Evolutionary conservation across 2,329 filamentous ascomycete genomes (phyloP), one percentile per base, ranked within the genome.

Genomic region (Fusarium odoratissimum): DNA sequence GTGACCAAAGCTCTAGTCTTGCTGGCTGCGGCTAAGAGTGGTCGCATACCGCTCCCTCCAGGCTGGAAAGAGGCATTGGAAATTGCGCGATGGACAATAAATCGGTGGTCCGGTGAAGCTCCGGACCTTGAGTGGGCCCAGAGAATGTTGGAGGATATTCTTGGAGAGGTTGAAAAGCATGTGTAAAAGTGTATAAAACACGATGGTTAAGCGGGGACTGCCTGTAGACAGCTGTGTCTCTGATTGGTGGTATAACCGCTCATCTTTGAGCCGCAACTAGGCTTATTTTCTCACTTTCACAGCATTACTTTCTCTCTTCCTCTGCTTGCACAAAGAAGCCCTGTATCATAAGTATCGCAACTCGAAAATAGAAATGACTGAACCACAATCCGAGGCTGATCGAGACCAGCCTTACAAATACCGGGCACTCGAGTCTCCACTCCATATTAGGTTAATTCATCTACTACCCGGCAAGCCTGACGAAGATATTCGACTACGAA

Each of bases 301-400:
- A 7, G 8, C 6, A 25, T 8, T 6, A 23, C 8, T 13, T 3
- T 8, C 5, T 23, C 8, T 31, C 19, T n/a, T n/a, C 5, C 1
- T 48, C 7, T 1, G 6, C 10, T 17, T 23, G 1, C 7, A 31
- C 6, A 48, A 17, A 31, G 0, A n/a, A 3, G 13, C 6, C 2
- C 6, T 46, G 19, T 2, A 3, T 30, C 13, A 16, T 3, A n/a
- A 0, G 6, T 30, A 30, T 2, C 9, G 9, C 4, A 12, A 31
- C 4, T 5, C 19, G 7, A 6, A n/a, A 11, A 6, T 1, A 48
- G 14, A 12, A 12, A 31, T 48, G 33, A 21, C 13, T n/a, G 7
- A 0, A 9, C 13, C 6, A 1, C 9, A 6, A n/a, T 2, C 23
- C 1, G 5, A 21, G 13, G 23, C 5, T 4, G 23, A 38, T 25